A percentile compares a stretch with the other conserved stretches of the same genome.
phyloP scores from a whole-genome alignment of 78 protist genomes.

The Dictyostelium intermedium region DNA sequence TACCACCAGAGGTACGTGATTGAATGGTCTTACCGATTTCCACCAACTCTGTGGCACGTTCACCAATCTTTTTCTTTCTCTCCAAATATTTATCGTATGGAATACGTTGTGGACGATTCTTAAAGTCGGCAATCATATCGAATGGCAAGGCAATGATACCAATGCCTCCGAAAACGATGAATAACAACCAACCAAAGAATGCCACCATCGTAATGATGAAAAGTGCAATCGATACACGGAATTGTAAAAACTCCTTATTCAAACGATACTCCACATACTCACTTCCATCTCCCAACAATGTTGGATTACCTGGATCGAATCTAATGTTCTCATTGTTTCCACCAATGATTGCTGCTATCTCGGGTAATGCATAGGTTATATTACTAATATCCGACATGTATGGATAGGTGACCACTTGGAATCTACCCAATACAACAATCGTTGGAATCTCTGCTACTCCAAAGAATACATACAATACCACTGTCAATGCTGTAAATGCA shows the following conservation, averaged over 20 bases:
- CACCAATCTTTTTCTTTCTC: constrained; percentile 54
- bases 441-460: constrained; percentile 80
- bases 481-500: constrained; percentile 22
- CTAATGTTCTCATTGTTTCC: background rate
- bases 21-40: constrained; percentile 73
- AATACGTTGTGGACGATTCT: constrained; percentile 83
- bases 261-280: background rate
- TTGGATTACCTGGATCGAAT: background rate
- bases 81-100: constrained; percentile 67
- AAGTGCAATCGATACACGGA: constrained; percentile 77
- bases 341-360: background rate
- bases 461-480: constrained; percentile 36
- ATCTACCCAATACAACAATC: background rate
- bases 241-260: background rate
- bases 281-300: background rate
- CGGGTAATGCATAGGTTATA: background rate
- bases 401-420: background rate
- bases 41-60: constrained; percentile 36
- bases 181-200: constrained; percentile 86
- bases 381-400: background rate
- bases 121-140: constrained; percentile 82
- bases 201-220: constrained; percentile 85
- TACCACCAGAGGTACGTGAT: constrained; percentile 41
- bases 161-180: constrained; percentile 91
- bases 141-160: constrained; percentile 92